These are phyloP conservation scores for Lecanosticta acicola DNA, from an alignment of 2,329 filamentous ascomycete genomes.

Conservation along the genomic window DNA sequence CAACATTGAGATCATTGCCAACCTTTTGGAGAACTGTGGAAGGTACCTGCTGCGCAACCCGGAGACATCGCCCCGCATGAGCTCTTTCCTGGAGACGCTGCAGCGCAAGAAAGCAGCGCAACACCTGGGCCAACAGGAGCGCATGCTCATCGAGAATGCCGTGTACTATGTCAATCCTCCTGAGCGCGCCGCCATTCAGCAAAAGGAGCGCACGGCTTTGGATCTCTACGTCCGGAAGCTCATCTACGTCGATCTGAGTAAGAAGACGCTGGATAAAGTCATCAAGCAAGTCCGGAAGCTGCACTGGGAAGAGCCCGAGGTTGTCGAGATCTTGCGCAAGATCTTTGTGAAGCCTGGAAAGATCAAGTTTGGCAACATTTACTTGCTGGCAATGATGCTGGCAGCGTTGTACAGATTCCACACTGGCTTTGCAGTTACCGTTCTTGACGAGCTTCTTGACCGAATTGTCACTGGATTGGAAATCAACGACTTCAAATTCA, in stretches of 20 bases:
- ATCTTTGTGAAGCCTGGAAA: conserved; percentile 95
- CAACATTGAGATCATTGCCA: conserved; percentile 98
- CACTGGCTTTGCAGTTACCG: conserved; percentile 79
- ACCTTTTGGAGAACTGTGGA: conserved; percentile 91
- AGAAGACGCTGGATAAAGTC: conserved; percentile 87
- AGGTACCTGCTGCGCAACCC: conserved; percentile 88
- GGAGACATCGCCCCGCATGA: conserved; percentile 89
- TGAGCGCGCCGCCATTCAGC: conserved; percentile 84
- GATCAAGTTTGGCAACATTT: conserved; percentile 95
- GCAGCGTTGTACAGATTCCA: conserved; percentile 89
- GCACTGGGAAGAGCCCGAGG: conserved; percentile 93
- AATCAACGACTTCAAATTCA: conserved; percentile 95
- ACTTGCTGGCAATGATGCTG: conserved; percentile 83
- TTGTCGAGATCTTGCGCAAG: conserved; percentile 74
- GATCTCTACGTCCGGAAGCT: conserved; percentile 91
- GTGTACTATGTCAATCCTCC: conserved; percentile 97
- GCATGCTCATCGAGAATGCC: conserved; percentile 97
- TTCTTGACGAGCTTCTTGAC: conserved; percentile 88
- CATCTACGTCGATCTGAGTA: conserved; percentile 88
- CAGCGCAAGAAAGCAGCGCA: conserved; percentile 94
- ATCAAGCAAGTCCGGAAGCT: conserved; percentile 90
- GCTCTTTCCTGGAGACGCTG: conserved; percentile 86
- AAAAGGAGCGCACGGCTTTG: conserved; percentile 90
- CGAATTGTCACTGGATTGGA: conserved; percentile 83
- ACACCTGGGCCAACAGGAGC: conserved; percentile 89